Base-by-base conservation (phyloP, 257 asterid species). In the Solanum rostratum region DNA sequence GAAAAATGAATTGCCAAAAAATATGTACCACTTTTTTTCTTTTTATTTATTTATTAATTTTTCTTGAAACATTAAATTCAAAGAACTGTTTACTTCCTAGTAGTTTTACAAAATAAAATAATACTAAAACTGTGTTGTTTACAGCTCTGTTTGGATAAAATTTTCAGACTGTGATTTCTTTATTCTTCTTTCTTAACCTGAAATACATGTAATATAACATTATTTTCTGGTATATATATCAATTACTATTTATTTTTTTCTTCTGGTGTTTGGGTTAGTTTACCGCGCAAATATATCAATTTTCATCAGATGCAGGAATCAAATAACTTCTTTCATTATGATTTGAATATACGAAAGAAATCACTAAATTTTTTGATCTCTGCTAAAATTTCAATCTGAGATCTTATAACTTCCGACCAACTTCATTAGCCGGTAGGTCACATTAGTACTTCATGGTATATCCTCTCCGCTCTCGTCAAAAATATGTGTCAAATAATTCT, bases 171-270 rank as follows among this genome's bases (percentile, higher is more conserved):
- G 3, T 9, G 74, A 33, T 66, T 66, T 66, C 22, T 66, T 65
- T 68, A 18, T 68, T 68, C 50, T 33, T 19, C 3, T 30, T 7
- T 49, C 49, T 5, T 15, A 76, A 50, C 45, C 3, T 11, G 82
- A 50, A 50, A 16, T 30, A 76, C 82, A 76, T 76, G 82, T 76
- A 45, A 50, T 76, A 27, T 50, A 74, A 84, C 85, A 70, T 50
- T 85, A 80, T 80, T 76, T 83, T 57, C 66, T 68, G n/a, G 1
- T 39, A 13, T 84, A n/a, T n/a, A n/a, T n/a, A 53, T 29, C 59
- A 57, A 19, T 74, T 53, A 54, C 19, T 7, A 54, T 19, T 19
- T 7, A 2, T 54, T 54, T 19, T 10, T 18, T 53, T 53, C 1
- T 10, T 3, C 1, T 10, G 30, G 10, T 59, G 66, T 4, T 59